phyloP scores from a whole-genome alignment of 768 basidiomycete species.

The Hydnum rufescens region DNA sequence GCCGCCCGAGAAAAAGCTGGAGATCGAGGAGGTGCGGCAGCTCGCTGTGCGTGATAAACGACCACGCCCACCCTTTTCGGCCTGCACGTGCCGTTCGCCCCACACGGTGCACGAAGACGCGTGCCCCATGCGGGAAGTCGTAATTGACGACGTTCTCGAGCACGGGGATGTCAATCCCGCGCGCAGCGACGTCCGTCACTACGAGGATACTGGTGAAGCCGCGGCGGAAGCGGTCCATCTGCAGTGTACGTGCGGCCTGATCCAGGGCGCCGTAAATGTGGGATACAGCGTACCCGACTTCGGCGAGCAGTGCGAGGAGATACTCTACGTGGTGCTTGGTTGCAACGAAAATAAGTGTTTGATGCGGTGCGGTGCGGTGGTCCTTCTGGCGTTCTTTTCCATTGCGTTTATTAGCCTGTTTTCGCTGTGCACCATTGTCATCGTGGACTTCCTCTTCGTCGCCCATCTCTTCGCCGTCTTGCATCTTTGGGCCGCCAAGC shows the following conservation, averaged over 20 bases:
- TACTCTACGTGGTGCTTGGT: conserved; percentile 99
- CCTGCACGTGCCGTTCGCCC: conserved; percentile 94
- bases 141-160: conserved; percentile 96
- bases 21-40: conserved; percentile 82
- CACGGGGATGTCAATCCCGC: conserved; percentile 94
- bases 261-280: conserved; percentile 93
- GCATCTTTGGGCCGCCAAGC: conserved; percentile 21
- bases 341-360: conserved; percentile 85
- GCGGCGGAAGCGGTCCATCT: conserved; percentile 79
- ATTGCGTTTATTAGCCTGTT: conserved; percentile 20
- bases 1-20: conserved; percentile 76
- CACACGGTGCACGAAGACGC: conserved; percentile 91
- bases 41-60: conserved; percentile 69
- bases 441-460: conserved; percentile 17
- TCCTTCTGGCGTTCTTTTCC: conserved; percentile 23
- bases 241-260: conserved; percentile 69
- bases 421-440: conserved; percentile 26
- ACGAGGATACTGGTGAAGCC: conserved; percentile 69
- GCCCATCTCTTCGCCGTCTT: conserved; percentile 12
- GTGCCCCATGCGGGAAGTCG: conserved; percentile 86
- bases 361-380: conserved; percentile 48
- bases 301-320: conserved; percentile 50
- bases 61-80: conserved; percentile 90
- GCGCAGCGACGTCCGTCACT: conserved; percentile 94
- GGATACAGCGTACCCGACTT: conserved; percentile 75